Base-by-base conservation (phyloP, 805 yeast species). In the Candida quercuum region DNA sequence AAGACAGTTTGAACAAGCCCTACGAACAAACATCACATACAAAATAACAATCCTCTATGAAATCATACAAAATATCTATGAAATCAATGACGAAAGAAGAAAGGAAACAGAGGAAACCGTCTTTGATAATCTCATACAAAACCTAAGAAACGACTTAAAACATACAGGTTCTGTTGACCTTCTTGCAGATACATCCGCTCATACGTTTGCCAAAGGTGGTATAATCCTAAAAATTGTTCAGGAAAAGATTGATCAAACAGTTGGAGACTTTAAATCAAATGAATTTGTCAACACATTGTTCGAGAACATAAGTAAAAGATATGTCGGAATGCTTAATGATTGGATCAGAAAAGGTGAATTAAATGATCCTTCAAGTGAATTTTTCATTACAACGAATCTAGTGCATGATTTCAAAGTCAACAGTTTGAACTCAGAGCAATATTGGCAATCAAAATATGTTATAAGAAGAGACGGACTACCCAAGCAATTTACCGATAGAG, bases 331-430 rank as follows among this genome's bases (percentile, higher is more conserved):
- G 78, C 64, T 93, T 9, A 79, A 83, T 47, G 55, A 63, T n/a
- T 93, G 99, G 99, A 66, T 91, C 14, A 68, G 71, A 5, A 63
- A 69, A 34, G 99, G 99, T 0, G 64, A 66, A 6, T 66, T 93
- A 9, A 71, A 75, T 44, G 99, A 93, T 49, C 86, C 86, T 1
- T 78, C 76, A 52, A 77, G 80, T 28, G 99, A 91, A 57, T 93
- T 93, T 55, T 61, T 88, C 52, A 75, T 93, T n/a, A 69, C 74
- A 21, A 37, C 56, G 2, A 50, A 50, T 20, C 23, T 52, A 5
- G 50, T 49, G 9, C 44, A 45, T 20, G 57, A 50, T 35, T 49
- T 53, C 35, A 47, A 52, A 25, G 23, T 52, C 5, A 52, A 47
- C 27, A 52, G 48, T 32, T 45, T 57, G 34, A 68, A 68, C 39